Evolutionary conservation across 805 yeast genomes (phyloP), one percentile per base, ranked within the genome.

Genomic region (Schwanniomyces pseudopolymorphus): DNA sequence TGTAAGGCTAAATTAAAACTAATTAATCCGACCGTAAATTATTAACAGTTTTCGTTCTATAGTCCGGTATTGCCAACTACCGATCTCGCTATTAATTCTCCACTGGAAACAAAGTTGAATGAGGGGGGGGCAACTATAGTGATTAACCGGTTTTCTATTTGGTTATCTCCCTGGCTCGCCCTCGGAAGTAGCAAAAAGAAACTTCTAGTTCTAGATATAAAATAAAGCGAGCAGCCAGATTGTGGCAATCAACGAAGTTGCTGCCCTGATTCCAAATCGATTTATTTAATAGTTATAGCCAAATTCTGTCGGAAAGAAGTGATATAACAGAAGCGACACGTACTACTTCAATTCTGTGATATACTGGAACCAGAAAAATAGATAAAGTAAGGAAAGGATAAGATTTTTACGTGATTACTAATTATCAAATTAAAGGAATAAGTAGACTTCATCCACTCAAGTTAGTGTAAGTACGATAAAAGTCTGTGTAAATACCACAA

Each of bases 171-270:
- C 2, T 5, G 8, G 10, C 28, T 14, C 25, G 11, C 35, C 35
- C 35, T 16, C 35, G 35, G 35, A 31, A 31, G 6, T 31, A 5
- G 19, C 19, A 14, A 31, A 31, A 31, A 31, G 35, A 31, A 31
- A 31, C 35, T 31, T 31, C 35, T 31, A 2, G 7, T 31, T 3
- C 19, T 31, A 31, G 14, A 39, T 39, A 39, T 39, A 39, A 26
- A 39, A 39, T 39, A 39, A 39, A 26, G 25, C 33, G 33, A 26
- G 31, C 16, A n/a, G 14, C 35, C 33, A 39, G 22, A 17, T 10
- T 25, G 31, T 24, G 31, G 35, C 21, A 20, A 39, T 14, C 2
- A 27, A 17, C 22, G 24, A 5, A 10, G 16, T 39, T 25, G 19
- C 11, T 27, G 28, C 25, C 19, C 19, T 19, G 5, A n/a, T 1